A percentile compares a stretch with the other conserved stretches of the same genome.
Conservation (phyloP, 139 green algal species). For the Chlorella sp. region DNA sequence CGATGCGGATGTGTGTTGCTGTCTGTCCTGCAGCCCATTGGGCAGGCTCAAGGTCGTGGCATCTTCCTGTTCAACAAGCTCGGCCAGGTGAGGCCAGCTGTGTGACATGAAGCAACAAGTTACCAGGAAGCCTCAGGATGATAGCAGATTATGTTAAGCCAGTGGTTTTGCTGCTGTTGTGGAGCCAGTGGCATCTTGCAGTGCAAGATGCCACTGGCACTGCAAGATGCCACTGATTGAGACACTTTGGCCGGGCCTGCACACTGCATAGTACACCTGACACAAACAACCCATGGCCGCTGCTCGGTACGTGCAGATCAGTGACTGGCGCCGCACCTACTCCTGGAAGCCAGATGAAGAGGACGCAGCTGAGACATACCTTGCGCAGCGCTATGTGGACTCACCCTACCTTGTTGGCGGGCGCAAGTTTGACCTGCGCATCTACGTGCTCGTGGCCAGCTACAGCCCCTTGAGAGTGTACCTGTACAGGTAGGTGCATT, state of each 20-base stretch:
- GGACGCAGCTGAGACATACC: conserved; percentile 60
- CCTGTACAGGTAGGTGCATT: conserved; percentile 43
- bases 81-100: conserved; percentile 59
- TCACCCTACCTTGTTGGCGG: conserved; percentile 40
- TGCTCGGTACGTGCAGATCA: conserved; percentile 55
- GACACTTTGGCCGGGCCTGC: too few relatives aligned
- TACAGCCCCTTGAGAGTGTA: conserved; percentile 65
- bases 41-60: conserved; percentile 63
- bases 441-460: conserved; percentile 70
- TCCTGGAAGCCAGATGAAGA: conserved; percentile 47
- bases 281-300: too few relatives aligned
- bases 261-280: too few relatives aligned
- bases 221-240: too few relatives aligned
- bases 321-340: conserved; percentile 44
- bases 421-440: conserved; percentile 83
- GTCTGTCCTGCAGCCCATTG: too few relatives aligned
- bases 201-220: too few relatives aligned
- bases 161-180: too few relatives aligned
- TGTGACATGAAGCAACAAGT: too few relatives aligned
- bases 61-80: conserved; percentile 90
- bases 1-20: too few relatives aligned
- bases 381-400: conserved; percentile 57
- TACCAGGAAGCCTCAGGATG: too few relatives aligned
- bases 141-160: too few relatives aligned
- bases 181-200: too few relatives aligned